Base-by-base conservation (phyloP, 2,329 filamentous ascomycete species). In the Hypoxylon rubiginosum region DNA sequence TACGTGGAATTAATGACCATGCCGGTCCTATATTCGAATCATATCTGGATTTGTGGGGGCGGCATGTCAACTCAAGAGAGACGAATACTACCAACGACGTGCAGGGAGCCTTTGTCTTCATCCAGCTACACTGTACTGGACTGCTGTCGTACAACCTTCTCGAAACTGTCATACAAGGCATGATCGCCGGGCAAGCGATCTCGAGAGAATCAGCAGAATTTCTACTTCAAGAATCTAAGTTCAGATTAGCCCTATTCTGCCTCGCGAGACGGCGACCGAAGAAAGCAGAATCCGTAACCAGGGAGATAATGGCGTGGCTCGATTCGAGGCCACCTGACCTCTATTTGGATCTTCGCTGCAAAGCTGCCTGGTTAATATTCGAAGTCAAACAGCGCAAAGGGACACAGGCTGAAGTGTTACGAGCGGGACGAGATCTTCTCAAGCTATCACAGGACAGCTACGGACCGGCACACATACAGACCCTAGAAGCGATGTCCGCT, bases 91-190 rank as follows among this genome's bases (percentile, higher is more conserved):
- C 59, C 8, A 70, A 67, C 17, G 58, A 74, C n/a, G 62, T 73
- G 4, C 72, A 75, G 19, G 72, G 73, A 56, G 71, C 64, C n/a
- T 75, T 75, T 28, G 72, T 75, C 19, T 73, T 73, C 54, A 72
- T 73, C 24, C 73, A 74, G 52, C 69, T 75, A 30, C 73, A 74
- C 24, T 73, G 71, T 39, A 73, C 69, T 17, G 73, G 73, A 1
- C 59, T 75, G 57, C 59, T 75, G n/a, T 70, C 67, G 17, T 70
- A 66, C 50, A 61, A 58, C 24, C 71, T 75, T 15, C 60, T 71
- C 1, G 70, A 68, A 28, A 69, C 71, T 8, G 66, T 71, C 6
- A 55, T 74, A 26, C 59, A 66, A 26, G 64, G 17, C 6, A 72
- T 73, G 65, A 67, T 73, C 45, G 45, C 45, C 6, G 52, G 64